Evolutionary conservation across 202 grass and related monocot species (phyloP).

Genomic region (Carex arenaria): DNA sequence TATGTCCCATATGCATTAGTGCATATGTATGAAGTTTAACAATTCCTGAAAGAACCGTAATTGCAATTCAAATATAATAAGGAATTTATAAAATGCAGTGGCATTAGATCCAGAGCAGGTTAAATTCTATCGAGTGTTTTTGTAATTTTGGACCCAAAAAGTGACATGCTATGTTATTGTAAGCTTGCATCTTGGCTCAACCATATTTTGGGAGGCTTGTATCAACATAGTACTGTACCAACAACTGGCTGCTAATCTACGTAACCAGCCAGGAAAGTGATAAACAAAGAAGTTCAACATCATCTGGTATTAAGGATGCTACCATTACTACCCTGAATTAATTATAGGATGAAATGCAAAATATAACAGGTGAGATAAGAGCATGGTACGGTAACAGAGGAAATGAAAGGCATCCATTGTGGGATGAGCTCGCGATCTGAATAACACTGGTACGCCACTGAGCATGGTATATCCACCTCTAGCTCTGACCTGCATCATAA

Average conservation of each 20-base stretch:
- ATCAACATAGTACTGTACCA: not conserved
- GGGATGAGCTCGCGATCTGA: constrained; percentile 81
- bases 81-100: not conserved
- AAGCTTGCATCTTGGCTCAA: not conserved
- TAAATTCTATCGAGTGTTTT: not conserved
- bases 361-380: constrained; percentile 6
- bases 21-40: not conserved
- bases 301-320: not conserved
- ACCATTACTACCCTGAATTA: not conserved
- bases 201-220: not conserved
- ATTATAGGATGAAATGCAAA: not conserved
- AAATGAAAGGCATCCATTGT: constrained; percentile 99
- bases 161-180: not conserved
- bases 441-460: constrained; percentile 86
- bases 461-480: constrained; percentile 84
- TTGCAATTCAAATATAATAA: not conserved
- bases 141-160: not conserved
- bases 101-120: not conserved
- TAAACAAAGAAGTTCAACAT: not conserved
- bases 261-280: not conserved
- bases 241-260: not conserved
- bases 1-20: not conserved
- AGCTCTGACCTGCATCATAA: constrained; percentile 57
- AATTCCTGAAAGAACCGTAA: not conserved
- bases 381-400: constrained; percentile 59